A percentile compares a stretch with the other conserved stretches of the same genome.
phyloP scores from a whole-genome alignment of 768 basidiomycete species.

The Candolleomyces efflorescens region DNA sequence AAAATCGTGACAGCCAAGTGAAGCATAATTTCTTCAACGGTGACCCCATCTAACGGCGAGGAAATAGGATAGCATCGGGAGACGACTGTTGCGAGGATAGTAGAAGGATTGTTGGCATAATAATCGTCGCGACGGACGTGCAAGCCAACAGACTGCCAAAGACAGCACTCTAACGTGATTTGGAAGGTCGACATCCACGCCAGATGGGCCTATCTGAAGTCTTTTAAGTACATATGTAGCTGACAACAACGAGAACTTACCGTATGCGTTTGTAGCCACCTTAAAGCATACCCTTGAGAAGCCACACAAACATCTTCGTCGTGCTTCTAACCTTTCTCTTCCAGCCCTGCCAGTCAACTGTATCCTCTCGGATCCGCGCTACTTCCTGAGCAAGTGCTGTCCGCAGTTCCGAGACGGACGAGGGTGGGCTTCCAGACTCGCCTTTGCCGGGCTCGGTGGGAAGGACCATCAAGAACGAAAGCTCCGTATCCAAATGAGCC shows the following conservation, averaged over 20 bases:
- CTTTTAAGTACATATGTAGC: not conserved
- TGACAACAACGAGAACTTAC: not conserved
- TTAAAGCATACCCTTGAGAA: conserved; percentile 69
- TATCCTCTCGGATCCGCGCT: conserved; percentile 43
- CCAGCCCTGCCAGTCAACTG: conserved; percentile 55
- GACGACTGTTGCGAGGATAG: not conserved
- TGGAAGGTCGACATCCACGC: not conserved
- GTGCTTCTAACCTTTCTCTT: conserved; percentile 55
- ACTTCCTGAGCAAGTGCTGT: conserved; percentile 51
- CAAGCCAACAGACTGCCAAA: not conserved
- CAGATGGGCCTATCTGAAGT: not conserved
- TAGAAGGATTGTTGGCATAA: not conserved
- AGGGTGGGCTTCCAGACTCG: conserved; percentile 8
- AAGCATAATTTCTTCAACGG: not conserved
- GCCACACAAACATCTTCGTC: conserved; percentile 58
- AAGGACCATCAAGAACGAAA: conserved; percentile 81
- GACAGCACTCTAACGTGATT: not conserved
- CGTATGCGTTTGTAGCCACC: not conserved
- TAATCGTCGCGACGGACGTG: not conserved
- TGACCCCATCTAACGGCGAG: not conserved
- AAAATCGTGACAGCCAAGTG: conserved; percentile 3
- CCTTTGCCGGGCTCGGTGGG: conserved; percentile 33
- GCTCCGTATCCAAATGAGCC: conserved; percentile 84
- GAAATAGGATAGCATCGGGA: not conserved
- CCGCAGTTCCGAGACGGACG: conserved; percentile 30